phyloP scores from a whole-genome alignment of 2,329 filamentous ascomycete species.

The Aspergillus costaricaensis region DNA sequence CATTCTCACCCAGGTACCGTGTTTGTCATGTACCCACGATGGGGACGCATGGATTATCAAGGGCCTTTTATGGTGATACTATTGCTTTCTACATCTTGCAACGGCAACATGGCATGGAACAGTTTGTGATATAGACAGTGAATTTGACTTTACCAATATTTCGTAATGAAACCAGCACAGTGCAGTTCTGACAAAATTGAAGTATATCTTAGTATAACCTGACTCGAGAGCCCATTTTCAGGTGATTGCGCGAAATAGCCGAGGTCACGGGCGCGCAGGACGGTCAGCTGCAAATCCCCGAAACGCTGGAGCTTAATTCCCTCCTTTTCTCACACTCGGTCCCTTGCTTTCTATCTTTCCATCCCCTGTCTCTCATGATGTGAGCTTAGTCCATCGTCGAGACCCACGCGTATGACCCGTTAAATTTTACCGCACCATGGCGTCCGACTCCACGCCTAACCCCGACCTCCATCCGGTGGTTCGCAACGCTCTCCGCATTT shows the following conservation, averaged over 20 bases:
- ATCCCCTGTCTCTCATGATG: conserved; percentile 2
- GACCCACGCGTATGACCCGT: neutral
- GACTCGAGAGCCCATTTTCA: neutral
- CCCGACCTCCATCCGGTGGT: conserved; percentile 66
- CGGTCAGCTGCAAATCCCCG: conserved; percentile 1
- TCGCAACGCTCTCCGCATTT: conserved; percentile 84
- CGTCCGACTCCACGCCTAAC: conserved; percentile 20
- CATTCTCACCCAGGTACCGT: neutral
- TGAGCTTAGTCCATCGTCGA: neutral
- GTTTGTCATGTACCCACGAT: neutral
- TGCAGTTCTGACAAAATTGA: neutral
- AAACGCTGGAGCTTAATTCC: conserved; percentile 1
- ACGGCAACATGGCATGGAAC: neutral
- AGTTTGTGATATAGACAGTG: conserved; percentile 1
- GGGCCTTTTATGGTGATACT: conserved; percentile 8
- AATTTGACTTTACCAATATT: neutral
- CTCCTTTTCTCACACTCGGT: neutral
- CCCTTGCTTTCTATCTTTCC: conserved; percentile 2
- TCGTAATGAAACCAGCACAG: neutral
- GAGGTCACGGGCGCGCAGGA: conserved; percentile 23
- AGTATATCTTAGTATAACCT: neutral
- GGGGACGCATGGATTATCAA: neutral
- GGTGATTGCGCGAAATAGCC: conserved; percentile 14
- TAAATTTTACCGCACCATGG: conserved; percentile 24
- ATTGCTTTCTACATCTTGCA: neutral